Conservation (phyloP, 2,329 filamentous ascomycete species). For the Verticillium dahliae region DNA sequence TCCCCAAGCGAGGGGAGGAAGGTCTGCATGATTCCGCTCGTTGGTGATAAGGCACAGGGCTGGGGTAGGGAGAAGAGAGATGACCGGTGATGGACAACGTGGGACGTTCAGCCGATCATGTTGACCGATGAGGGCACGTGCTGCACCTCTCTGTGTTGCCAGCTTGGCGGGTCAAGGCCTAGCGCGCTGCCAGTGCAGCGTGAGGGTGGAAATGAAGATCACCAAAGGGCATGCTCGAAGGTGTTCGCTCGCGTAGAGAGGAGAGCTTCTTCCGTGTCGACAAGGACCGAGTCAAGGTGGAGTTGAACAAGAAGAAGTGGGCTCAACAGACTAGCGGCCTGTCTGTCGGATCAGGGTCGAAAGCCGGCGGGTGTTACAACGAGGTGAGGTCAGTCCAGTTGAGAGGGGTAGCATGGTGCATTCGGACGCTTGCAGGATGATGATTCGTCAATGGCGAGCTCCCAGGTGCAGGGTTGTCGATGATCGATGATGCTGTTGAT, state of each 20-base stretch:
- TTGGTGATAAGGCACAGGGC: neutral
- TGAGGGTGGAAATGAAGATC: neutral
- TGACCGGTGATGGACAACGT: neutral
- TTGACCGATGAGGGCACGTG: neutral
- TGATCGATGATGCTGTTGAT: neutral
- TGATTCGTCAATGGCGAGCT: conserved; percentile 1
- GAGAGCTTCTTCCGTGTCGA: neutral
- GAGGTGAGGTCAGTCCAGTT: neutral
- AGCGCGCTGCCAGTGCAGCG: neutral
- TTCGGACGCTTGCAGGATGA: neutral
- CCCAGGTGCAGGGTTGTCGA: neutral
- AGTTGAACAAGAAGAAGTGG: neutral
- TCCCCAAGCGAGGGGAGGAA: neutral
- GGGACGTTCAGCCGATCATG: neutral
- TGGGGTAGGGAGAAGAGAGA: neutral
- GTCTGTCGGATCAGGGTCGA: neutral
- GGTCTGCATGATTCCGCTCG: neutral
- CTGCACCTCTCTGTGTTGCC: neutral
- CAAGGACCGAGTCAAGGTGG: neutral
- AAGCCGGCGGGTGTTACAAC: neutral
- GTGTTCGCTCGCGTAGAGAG: neutral
- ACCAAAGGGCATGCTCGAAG: neutral
- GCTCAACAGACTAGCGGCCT: neutral
- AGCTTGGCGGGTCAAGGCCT: neutral
- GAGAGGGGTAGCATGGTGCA: neutral